Evolutionary conservation across 2,329 filamentous ascomycete species (phyloP).

Genomic region (Microsporum audouinii): DNA sequence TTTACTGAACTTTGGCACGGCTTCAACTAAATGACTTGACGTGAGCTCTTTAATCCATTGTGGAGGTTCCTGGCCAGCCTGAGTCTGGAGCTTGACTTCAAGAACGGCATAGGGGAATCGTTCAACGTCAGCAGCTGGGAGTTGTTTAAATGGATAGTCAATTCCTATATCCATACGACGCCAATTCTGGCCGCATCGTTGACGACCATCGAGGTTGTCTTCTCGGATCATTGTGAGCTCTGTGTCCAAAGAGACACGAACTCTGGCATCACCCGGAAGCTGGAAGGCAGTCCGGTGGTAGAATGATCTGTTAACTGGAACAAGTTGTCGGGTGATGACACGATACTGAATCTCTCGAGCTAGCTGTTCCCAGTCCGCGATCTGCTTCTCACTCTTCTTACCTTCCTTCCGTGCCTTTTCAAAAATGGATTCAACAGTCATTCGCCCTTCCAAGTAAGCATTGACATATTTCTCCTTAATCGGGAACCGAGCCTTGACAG

Average conservation of each 20-base stretch:
- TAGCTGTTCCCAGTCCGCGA: conserved; percentile 76
- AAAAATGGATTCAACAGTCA: conserved; percentile 80
- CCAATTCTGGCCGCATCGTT: conserved; percentile 79
- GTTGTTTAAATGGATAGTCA: conserved; percentile 83
- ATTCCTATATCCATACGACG: conserved; percentile 94
- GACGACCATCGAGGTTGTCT: conserved; percentile 77
- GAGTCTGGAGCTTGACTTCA: conserved; percentile 95
- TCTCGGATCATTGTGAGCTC: conserved; percentile 92
- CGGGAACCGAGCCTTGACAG: conserved; percentile 90
- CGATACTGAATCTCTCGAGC: conserved; percentile 91
- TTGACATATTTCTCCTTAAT: conserved; percentile 98
- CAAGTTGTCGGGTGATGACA: conserved; percentile 71
- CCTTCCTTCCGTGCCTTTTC: conserved; percentile 93
- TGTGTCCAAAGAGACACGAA: conserved; percentile 92
- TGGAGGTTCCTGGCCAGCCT: conserved; percentile 85
- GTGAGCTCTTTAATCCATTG: conserved; percentile 94
- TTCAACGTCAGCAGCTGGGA: conserved; percentile 73
- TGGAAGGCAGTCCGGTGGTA: conserved; percentile 98
- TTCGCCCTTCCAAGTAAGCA: conserved; percentile 69
- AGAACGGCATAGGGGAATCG: conserved; percentile 92
- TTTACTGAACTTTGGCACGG: conserved; percentile 98
- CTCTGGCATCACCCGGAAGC: conserved; percentile 85
- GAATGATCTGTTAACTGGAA: conserved; percentile 86
- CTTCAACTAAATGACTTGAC: conserved; percentile 86
- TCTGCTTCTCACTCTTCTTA: conserved; percentile 85